Percentiles rank a stretch among this genome's conserved stretches.
Conservation (phyloP, 306 rosid species). For the Ormosia semicastrata region DNA sequence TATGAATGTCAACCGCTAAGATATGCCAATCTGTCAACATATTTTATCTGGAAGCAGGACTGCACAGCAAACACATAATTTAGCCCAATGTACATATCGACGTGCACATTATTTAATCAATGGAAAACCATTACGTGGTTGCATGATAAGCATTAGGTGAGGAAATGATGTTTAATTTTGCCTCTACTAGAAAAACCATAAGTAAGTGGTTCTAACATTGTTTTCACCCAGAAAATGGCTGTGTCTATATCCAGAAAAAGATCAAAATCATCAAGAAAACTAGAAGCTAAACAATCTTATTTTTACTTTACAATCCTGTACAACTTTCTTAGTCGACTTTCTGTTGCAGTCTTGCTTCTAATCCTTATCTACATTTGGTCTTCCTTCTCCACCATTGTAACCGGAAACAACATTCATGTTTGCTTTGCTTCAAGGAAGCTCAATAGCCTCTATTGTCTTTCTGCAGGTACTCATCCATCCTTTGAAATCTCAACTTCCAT, state of each 20-base stretch:
- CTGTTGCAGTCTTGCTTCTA: constrained; percentile 42
- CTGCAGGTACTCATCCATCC: constrained; percentile 66
- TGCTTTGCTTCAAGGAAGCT: constrained; percentile 69
- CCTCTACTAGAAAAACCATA: constrained; percentile 32
- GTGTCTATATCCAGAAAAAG: constrained; percentile 44
- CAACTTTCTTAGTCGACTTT: constrained; percentile 41
- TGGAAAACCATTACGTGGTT: constrained; percentile 41
- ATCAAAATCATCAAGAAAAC: constrained; percentile 42
- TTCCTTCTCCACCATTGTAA: constrained; percentile 56
- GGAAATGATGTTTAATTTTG: constrained; percentile 2
- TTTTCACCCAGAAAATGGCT: constrained; percentile 43
- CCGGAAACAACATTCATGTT: constrained; percentile 67
- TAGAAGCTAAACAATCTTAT: constrained; percentile 19
- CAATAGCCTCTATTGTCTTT: constrained; percentile 60
- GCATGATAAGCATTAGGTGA: constrained; percentile 38
- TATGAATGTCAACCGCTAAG: neutral
- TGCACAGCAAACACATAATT: neutral
- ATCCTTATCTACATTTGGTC: constrained; percentile 64
- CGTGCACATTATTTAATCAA: constrained; percentile 37
- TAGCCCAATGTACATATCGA: neutral
- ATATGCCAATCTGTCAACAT: neutral
- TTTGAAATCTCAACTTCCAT: constrained; percentile 44
- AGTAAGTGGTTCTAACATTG: constrained; percentile 17
- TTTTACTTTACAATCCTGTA: constrained; percentile 16
- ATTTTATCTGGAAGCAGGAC: constrained; percentile 3